Conservation (phyloP, 305 asterid genomes). For the Fraxinus greggii region DNA sequence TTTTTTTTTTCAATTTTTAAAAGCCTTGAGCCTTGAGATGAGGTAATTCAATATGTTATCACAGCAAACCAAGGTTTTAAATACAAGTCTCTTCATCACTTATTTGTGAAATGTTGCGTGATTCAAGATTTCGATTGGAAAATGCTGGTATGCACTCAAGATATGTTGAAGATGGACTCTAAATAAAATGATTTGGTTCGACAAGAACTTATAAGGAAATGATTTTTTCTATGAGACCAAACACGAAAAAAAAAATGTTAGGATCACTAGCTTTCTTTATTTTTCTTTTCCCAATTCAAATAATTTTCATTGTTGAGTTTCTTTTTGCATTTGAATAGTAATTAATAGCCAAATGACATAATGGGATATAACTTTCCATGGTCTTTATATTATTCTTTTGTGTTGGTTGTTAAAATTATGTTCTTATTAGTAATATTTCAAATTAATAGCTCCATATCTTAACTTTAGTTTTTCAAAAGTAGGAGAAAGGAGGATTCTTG, state of each 20-base stretch:
- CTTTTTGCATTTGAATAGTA: neutral
- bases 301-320: neutral
- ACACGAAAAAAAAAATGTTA: slow-evolving; percentile 17
- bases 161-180: neutral
- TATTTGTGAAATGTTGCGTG: neutral
- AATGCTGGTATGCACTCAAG: neutral
- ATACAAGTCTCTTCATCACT: neutral
- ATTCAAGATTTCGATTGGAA: neutral
- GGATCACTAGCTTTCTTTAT: slow-evolving; percentile 28
- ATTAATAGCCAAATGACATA: slow-evolving; percentile 32
- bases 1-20: neutral
- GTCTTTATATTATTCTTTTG: slow-evolving; percentile 32
- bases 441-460: slow-evolving; percentile 24
- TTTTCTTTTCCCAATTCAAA: slow-evolving; percentile 8
- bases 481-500: slow-evolving; percentile 37
- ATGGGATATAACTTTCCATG: slow-evolving; percentile 23
- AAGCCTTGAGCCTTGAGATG: neutral
- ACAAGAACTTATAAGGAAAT: neutral
- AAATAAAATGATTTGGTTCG: neutral
- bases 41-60: neutral
- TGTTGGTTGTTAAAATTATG: slow-evolving; percentile 15
- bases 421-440: slow-evolving; percentile 13
- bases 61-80: neutral
- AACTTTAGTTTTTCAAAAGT: slow-evolving; percentile 39
- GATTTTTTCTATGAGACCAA: slow-evolving; percentile 43